Base-by-base conservation (phyloP, 768 basidiomycete genomes). In the Boletus subcaerulescens region DNA sequence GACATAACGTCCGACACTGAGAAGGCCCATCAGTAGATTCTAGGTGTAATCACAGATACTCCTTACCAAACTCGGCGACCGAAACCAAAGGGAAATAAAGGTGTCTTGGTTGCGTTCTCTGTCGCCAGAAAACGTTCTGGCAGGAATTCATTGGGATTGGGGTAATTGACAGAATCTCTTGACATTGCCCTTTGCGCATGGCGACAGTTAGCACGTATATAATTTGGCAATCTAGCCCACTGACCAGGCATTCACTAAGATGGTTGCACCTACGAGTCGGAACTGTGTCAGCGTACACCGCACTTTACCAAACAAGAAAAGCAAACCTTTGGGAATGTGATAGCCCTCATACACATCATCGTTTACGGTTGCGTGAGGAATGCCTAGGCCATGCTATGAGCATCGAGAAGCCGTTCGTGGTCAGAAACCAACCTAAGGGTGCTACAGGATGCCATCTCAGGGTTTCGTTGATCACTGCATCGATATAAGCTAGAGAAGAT, bases 301-400 rank as follows among this genome's bases (percentile, higher is more conserved):
- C 8, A 31, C 2, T 4, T 3, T 18, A 17, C 20, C 15, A 13
- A 9, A 14, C 24, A 48, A 17, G 14, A 15, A 22, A 15, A 14
- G 9, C 14, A 22, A 36, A 52, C 50, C 50, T 55, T 74, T 73
- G 9, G 82, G 82, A 45, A 85, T 84, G 12, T 76, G 60, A 51
- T 9, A 9, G 29, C 8, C 26, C 29, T 29, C 29, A 29, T 29
- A 29, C 29, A 29, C 29, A 9, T 29, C 77, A 45, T 76, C 73
- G 39, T 72, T 55, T 2, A 72, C 73, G 11, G 66, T 49, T 8
- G 59, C 51, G 41, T 71, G 71, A 8, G 67, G 63, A 14, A 70
- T 44, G 17, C 60, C 64, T 55, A 14, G n/a, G 41, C n/a, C 10
- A 29, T 11, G 0, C 18, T n/a, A 44, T 46, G 11, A 44, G 24